Evolutionary conservation across 2,329 filamentous ascomycete genomes (phyloP), one percentile per base, ranked within the genome.

Genomic region (Venturia effusa): DNA sequence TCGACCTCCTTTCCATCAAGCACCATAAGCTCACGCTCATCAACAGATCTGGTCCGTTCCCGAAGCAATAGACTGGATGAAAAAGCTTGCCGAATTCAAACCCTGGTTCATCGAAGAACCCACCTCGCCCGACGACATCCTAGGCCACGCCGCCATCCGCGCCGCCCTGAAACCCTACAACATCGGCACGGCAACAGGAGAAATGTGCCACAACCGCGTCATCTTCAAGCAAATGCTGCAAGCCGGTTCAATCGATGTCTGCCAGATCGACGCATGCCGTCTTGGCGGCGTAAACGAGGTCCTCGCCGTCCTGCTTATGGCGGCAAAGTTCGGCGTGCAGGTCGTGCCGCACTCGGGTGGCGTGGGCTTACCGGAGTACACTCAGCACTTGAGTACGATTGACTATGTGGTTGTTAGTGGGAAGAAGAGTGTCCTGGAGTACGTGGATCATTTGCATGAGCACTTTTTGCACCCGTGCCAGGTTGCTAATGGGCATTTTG

Each of bases 81-180:
- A 87, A 71, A 76, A 90, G 71, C 85, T 96, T 59, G 84, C 84
- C 64, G 86, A 92, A 70, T 96, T 92, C 79, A 88, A 89, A 80
- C 89, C 89, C 8, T 94, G 90, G 89, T 96, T 96, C 78, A 96
- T 96, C 72, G 92, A 96, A 78, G 92, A 96, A 81, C 92, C 92
- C 1, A 96, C 92, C 17, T 90, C 87, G 27, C 92, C 92, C 15
- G 92, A 96, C 72, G 92, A 96, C 74, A 86, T 96, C 65, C 85
- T 94, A 64, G 92, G 92, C 65, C 92, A 96, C 82, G 90, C 89
- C 72, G 88, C 89, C 3, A 86, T 96, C 70, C 86, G 89, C 61
- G 88, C 93, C 66, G 91, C 91, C 4, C 85, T 96, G 13, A 82
- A 83, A 70, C 86, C 88, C 0, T 80, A 85, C 71, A 84, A 84